Conservation (phyloP, 1,284 basidiomycete species). For the Trichosporon faecale region DNA sequence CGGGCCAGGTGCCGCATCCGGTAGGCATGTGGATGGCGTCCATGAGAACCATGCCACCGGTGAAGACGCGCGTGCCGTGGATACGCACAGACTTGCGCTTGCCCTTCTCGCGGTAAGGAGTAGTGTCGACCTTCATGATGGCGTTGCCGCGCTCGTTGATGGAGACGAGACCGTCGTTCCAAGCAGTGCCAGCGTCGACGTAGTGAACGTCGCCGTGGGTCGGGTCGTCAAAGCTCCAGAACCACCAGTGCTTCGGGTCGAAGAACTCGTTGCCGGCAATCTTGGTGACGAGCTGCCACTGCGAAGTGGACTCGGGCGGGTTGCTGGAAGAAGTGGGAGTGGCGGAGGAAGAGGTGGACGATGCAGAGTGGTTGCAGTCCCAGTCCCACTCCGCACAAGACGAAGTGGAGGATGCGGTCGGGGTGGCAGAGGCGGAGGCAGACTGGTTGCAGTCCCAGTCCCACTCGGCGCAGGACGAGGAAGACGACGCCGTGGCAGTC, state of each 20-base stretch:
- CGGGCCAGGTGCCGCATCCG: conserved; percentile 74
- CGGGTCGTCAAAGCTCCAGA: conserved; percentile 69
- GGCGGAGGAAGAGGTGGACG: conserved; percentile 16
- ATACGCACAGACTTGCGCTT: conserved; percentile 73
- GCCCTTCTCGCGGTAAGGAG: conserved; percentile 59
- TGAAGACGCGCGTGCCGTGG: conserved; percentile 61
- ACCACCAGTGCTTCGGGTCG: conserved; percentile 67
- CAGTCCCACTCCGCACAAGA: conserved; percentile 20
- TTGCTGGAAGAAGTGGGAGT: conserved; percentile 21
- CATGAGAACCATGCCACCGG: conserved; percentile 66
- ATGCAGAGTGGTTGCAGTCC: conserved; percentile 6
- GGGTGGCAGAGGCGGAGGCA: conserved; percentile 1
- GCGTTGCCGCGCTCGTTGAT: conserved; percentile 70
- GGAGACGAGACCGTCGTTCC: conserved; percentile 50
- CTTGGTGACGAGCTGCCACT: conserved; percentile 40
- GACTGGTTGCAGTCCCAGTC: background rate
- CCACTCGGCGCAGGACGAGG: conserved; percentile 12
- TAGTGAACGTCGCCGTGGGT: conserved; percentile 65
- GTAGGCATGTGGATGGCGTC: conserved; percentile 86
- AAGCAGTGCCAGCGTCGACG: conserved; percentile 31
- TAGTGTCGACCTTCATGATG: conserved; percentile 81
- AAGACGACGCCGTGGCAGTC: background rate
- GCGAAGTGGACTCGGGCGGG: conserved; percentile 26
- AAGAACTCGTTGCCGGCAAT: conserved; percentile 60
- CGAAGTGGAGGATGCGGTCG: conserved; percentile 24